A percentile compares a stretch with the other conserved stretches of the same genome.
phyloP scores from a whole-genome alignment of 1,284 basidiomycete species.

The Leccinum subatratum region DNA sequence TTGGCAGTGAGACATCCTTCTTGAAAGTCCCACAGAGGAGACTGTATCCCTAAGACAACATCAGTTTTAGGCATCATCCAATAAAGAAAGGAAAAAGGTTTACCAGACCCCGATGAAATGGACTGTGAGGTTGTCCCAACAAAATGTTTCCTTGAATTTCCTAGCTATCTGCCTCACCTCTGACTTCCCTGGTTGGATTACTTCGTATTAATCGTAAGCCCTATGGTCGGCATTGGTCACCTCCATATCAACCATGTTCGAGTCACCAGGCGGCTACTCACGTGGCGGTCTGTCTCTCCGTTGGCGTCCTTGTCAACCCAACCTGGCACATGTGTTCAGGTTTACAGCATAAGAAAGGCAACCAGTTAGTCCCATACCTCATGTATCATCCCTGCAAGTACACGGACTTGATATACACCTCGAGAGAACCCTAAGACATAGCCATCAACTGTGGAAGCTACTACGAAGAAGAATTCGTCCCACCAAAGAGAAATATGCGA shows the following conservation, averaged over 20 bases:
- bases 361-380: constrained; percentile 23
- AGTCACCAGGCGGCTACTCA: background rate
- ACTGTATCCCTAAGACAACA: constrained; percentile 39
- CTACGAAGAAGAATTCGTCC: background rate
- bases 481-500: constrained; percentile 41
- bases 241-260: background rate
- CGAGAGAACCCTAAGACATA: constrained; percentile 39
- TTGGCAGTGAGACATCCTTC: constrained; percentile 25
- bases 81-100: background rate
- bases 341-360: background rate
- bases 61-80: background rate
- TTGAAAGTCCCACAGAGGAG: constrained; percentile 33
- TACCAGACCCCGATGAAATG: constrained; percentile 44
- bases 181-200: constrained; percentile 16
- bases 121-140: constrained; percentile 26
- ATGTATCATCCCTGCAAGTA: constrained; percentile 39
- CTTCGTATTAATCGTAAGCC: constrained; percentile 37
- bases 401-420: constrained; percentile 35
- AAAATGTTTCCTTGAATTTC: constrained; percentile 39
- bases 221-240: constrained; percentile 19
- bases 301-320: constrained; percentile 30
- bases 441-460: background rate
- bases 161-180: constrained; percentile 18
- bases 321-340: constrained; percentile 20
- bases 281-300: constrained; percentile 17